Base-by-base conservation (phyloP, 1,139 yeast genomes). In the Blastobotrys elegans region DNA sequence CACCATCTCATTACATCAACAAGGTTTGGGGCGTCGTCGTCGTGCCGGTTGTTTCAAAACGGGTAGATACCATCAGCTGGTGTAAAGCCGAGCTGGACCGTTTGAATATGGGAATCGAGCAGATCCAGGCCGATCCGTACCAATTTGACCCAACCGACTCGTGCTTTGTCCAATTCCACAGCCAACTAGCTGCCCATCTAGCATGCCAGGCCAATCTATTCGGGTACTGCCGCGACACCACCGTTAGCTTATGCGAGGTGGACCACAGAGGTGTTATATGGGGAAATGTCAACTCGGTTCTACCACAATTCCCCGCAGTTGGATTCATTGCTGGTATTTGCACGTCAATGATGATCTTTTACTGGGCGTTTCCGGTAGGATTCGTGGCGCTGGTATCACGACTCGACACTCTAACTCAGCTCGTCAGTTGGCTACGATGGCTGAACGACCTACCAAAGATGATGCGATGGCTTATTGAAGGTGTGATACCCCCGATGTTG, bases 291-390 rank as follows among this genome's bases (percentile, higher is more conserved):
- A 10, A 10, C 27, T 10, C 27, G 10, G 10, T 6, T 5, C 27
- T 24, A 24, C 43, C 63, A 35, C 50, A 43, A 17, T 39, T 50
- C 8, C 16, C 39, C 8, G 34, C 21, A 10, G 24, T 27, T 6
- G 18, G 39, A 14, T 7, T 36, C 1, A 84, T 90, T 0, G 68
- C 73, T 51, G 69, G 80, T 11, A 73, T 79, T 4, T 71, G 84
- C 53, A 64, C 74, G 14, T n/a, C n/a, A n/a, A 73, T 79, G 3
- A 57, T 83, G 56, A 74, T 86, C 45, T 70, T 85, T 17, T 80
- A 86, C 56, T 87, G 95, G 95, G 83, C 94, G 31, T 74, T 87
- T 52, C 96, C 96, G 1, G 92, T 86, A 13, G 87, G 95, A 3
- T 81, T 86, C 52, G 85, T 87, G 21, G 94, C 95, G 67, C 71